Conservation (phyloP, 768 basidiomycete species). For the Termitomyces sp. region DNA sequence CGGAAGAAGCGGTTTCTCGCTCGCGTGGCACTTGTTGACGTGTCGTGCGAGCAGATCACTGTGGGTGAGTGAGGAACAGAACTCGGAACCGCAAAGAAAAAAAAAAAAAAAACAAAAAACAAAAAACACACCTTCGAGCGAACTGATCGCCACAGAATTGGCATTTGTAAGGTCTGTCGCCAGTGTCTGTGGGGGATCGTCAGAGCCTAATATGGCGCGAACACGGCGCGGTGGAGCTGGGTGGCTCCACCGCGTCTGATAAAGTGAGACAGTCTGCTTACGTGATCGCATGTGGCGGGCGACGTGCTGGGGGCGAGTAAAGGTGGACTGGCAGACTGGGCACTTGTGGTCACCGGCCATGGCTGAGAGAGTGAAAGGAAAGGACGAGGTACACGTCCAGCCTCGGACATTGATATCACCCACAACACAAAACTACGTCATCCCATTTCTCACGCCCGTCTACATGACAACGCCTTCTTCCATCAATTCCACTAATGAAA, state of each 20-base stretch:
- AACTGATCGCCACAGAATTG: conserved; percentile 88
- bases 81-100: neutral
- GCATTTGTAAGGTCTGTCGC: conserved; percentile 88
- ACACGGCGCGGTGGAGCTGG: conserved; percentile 18
- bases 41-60: conserved; percentile 86
- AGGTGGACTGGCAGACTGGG: conserved; percentile 83
- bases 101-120: neutral
- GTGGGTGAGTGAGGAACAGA: neutral
- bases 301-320: conserved; percentile 88
- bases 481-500: too few species aligned
- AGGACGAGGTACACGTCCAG: too few species aligned
- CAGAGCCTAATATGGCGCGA: conserved; percentile 2
- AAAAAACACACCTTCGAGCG: conserved; percentile 59
- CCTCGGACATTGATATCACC: too few species aligned
- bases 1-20: conserved; percentile 53
- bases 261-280: conserved; percentile 37
- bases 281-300: conserved; percentile 89
- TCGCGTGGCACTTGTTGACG: conserved; percentile 84
- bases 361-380: neutral
- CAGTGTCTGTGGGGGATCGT: conserved; percentile 56
- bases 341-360: conserved; percentile 88
- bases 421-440: too few species aligned
- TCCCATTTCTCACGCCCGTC: too few species aligned
- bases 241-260: neutral
- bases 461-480: too few species aligned